These are phyloP conservation scores for Nematocida sp. DNA, from an alignment of 371 early-diverging fungal species.

Conservation along the genomic window DNA sequence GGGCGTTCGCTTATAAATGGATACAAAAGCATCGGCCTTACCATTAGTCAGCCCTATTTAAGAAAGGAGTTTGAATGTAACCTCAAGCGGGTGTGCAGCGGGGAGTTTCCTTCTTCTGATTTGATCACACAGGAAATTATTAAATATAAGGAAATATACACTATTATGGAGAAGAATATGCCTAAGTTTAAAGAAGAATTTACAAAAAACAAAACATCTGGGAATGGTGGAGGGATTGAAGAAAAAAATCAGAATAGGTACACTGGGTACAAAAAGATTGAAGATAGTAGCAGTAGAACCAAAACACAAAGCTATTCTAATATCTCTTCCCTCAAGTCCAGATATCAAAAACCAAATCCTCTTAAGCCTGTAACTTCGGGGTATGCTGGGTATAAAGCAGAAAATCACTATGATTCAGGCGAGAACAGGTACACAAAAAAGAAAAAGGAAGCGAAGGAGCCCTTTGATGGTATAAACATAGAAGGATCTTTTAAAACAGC, in stretches of 20 bases:
- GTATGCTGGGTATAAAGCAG: neutral
- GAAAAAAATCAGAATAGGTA: neutral
- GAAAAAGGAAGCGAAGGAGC: neutral
- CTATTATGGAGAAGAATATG: slow-evolving; percentile 74
- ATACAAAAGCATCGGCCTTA: slow-evolving; percentile 74
- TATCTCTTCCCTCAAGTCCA: neutral
- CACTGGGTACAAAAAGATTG: neutral
- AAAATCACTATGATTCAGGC: neutral
- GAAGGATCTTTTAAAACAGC: neutral
- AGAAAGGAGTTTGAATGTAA: slow-evolving; percentile 71
- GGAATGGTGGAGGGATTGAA: neutral
- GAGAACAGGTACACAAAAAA: slow-evolving; percentile 7
- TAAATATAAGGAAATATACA: slow-evolving; percentile 63
- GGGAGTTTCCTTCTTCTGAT: slow-evolving; percentile 37
- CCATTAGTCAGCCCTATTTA: slow-evolving; percentile 72
- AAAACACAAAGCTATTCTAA: neutral
- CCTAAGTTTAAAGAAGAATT: slow-evolving; percentile 74
- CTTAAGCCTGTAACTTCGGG: neutral
- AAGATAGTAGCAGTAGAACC: neutral
- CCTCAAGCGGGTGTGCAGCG: slow-evolving; percentile 73
- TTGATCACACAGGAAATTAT: slow-evolving; percentile 65
- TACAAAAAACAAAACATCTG: slow-evolving; percentile 9
- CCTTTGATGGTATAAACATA: neutral
- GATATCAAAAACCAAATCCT: neutral
- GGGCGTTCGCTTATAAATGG: slow-evolving; percentile 86